Evolutionary conservation across 179 eudicot species (phyloP).

Genomic region (Patellifolia procumbens): DNA sequence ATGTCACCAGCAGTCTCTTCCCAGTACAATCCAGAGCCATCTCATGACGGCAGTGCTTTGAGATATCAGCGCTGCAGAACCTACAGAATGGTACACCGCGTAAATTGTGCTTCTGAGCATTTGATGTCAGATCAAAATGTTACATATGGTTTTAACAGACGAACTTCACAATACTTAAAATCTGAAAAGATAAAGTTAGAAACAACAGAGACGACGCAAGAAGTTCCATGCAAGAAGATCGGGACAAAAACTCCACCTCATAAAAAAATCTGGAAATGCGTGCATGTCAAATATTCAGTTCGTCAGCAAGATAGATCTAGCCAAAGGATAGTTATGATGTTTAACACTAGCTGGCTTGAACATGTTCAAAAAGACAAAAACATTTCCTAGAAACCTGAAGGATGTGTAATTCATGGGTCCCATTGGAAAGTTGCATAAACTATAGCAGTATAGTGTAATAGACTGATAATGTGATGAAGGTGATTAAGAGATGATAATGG

Average conservation of each 20-base stretch:
- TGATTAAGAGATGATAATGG: too few relatives aligned
- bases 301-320: too few relatives aligned
- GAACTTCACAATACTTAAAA: not conserved
- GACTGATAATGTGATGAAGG: too few relatives aligned
- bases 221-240: not conserved
- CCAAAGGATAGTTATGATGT: too few relatives aligned
- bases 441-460: too few relatives aligned
- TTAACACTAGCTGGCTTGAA: too few relatives aligned
- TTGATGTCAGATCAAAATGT: not conserved
- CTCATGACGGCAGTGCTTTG: conserved; percentile 58
- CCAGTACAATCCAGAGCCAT: conserved; percentile 91
- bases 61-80: conserved; percentile 47
- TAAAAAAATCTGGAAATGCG: not conserved
- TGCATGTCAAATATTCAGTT: not conserved
- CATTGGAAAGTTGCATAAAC: too few relatives aligned
- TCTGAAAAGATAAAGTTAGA: not conserved
- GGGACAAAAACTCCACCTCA: not conserved
- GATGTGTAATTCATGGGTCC: too few relatives aligned
- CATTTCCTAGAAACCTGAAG: too few relatives aligned
- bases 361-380: too few relatives aligned
- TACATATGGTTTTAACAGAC: not conserved
- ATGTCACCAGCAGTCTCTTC: conserved; percentile 81
- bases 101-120: not conserved
- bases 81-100: conserved; percentile 39
- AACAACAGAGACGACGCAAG: not conserved